phyloP scores from a whole-genome alignment of 345 rosid species.

The Geranium brycei region DNA sequence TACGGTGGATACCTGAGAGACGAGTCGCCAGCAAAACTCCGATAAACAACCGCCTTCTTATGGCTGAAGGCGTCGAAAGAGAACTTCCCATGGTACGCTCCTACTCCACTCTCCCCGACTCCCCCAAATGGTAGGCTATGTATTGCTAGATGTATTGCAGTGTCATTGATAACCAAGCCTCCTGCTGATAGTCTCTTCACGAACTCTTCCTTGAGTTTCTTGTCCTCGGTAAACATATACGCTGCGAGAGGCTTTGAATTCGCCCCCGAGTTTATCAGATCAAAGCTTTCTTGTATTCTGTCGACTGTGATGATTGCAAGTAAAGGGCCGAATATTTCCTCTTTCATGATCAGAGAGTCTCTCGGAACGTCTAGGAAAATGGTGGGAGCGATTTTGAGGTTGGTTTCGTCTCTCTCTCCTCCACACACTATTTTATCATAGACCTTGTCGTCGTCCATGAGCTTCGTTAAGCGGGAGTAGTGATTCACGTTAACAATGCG shows the following conservation, averaged over 20 bases:
- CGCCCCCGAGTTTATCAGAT: conserved; percentile 47
- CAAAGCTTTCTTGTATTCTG: conserved; percentile 66
- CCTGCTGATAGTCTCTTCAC: conserved; percentile 67
- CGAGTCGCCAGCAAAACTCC: too few species aligned
- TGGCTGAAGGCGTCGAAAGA: too few species aligned
- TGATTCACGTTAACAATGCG: conserved; percentile 72
- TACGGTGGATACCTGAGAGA: too few species aligned
- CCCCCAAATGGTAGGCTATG: too few species aligned
- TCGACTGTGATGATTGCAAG: conserved; percentile 75
- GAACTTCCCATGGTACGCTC: too few species aligned
- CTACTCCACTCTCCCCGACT: too few species aligned
- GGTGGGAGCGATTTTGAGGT: conserved; percentile 74
- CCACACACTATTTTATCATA: conserved; percentile 67
- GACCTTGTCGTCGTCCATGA: conserved; percentile 78
- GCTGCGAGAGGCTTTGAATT: conserved; percentile 79
- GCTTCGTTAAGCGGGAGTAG: conserved; percentile 57
- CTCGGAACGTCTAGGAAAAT: conserved; percentile 71
- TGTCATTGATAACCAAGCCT: conserved; percentile 76
- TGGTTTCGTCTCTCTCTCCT: conserved; percentile 53
- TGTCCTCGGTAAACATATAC: conserved; percentile 62
- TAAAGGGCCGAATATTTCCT: conserved; percentile 96
- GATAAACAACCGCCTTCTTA: too few species aligned
- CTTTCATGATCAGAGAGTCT: conserved; percentile 69
- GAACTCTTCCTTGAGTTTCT: conserved; percentile 56
- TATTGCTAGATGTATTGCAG: conserved; percentile 33